phyloP scores from a whole-genome alignment of 2,329 filamentous ascomycete species.

The Talaromyces sp. region DNA sequence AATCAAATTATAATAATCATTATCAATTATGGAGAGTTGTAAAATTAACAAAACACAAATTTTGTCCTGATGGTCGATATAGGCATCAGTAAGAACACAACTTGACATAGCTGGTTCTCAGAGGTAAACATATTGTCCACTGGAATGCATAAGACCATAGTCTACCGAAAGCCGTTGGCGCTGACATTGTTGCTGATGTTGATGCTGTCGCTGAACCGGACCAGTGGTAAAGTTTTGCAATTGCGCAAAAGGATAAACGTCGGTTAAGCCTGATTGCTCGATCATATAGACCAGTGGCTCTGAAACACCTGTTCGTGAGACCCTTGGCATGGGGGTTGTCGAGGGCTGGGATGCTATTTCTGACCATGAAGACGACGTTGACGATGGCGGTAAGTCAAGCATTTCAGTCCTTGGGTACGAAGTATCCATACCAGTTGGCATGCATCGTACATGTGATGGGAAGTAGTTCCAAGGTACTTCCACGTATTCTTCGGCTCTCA shows the following conservation, averaged over 20 bases:
- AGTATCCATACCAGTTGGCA: not conserved
- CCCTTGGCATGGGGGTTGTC: not conserved
- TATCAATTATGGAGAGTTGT: too few species aligned
- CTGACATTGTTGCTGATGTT: not conserved
- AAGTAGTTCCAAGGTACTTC: slow-evolving; percentile 7
- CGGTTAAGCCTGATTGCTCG: not conserved
- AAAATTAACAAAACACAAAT: too few species aligned
- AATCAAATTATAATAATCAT: too few species aligned
- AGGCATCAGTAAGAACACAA: too few species aligned
- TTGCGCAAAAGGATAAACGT: not conserved
- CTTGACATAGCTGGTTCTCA: not conserved
- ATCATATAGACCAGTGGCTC: not conserved
- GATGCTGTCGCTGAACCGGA: not conserved
- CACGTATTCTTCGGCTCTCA: not conserved
- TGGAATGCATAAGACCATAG: not conserved
- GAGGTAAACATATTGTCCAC: not conserved
- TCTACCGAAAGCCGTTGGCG: not conserved
- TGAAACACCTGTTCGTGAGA: not conserved
- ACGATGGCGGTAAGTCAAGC: not conserved
- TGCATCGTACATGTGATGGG: not conserved
- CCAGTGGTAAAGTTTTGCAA: not conserved
- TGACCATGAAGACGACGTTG: not conserved
- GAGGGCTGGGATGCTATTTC: not conserved
- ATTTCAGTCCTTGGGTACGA: not conserved
- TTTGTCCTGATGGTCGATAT: too few species aligned